A percentile compares a stretch with the other conserved stretches of the same genome.
These are phyloP conservation scores for Boletus sensibilis DNA, from an alignment of 768 basidiomycete species.

Conservation along the genomic window DNA sequence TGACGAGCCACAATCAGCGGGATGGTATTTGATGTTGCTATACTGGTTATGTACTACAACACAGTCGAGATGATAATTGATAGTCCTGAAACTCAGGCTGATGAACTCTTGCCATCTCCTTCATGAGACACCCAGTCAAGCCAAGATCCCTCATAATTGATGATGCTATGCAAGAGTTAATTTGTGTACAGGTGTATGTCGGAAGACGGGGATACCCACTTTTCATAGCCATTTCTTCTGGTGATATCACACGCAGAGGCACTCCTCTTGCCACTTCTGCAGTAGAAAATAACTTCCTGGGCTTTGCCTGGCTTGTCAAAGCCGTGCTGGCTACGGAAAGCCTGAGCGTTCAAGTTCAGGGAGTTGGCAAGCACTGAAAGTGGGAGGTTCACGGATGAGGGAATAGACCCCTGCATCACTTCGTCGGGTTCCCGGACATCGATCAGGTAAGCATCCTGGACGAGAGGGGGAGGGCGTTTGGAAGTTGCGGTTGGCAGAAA, in stretches of 20 bases:
- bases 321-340: slow-evolving; percentile 63
- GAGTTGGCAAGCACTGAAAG: slow-evolving; percentile 73
- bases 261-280: slow-evolving; percentile 84
- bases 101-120: slow-evolving; percentile 38
- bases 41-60: slow-evolving; percentile 3
- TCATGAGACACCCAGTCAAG: slow-evolving; percentile 73
- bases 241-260: slow-evolving; percentile 81
- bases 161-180: slow-evolving; percentile 37
- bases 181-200: neutral
- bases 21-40: neutral
- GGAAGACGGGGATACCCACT: slow-evolving; percentile 47
- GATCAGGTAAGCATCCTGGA: slow-evolving; percentile 68
- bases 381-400: slow-evolving; percentile 87
- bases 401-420: slow-evolving; percentile 88
- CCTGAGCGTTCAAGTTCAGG: slow-evolving; percentile 52
- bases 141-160: slow-evolving; percentile 88
- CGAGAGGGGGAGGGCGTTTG: slow-evolving; percentile 9
- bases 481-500: neutral
- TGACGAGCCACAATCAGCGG: neutral
- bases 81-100: neutral
- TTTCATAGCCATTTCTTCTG: slow-evolving; percentile 74
- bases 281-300: slow-evolving; percentile 87
- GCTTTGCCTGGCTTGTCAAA: slow-evolving; percentile 69
- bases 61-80: neutral
- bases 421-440: slow-evolving; percentile 95